Evolutionary conservation across 2,329 filamentous ascomycete species (phyloP).

Genomic region (Capronia americana): DNA sequence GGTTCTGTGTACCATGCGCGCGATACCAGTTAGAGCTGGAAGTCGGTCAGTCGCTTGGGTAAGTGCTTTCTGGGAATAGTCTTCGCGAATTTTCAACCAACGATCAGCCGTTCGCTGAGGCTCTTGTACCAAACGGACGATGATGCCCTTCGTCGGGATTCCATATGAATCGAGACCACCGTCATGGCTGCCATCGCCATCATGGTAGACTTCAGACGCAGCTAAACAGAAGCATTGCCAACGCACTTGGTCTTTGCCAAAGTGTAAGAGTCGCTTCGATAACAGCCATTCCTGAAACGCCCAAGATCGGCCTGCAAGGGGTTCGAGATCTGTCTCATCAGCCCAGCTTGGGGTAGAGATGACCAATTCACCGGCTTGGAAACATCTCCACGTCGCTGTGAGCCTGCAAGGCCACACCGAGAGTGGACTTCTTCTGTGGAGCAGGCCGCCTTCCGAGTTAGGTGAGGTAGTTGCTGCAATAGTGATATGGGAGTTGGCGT

Average conservation of each 20-base stretch:
- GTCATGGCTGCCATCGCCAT: background rate
- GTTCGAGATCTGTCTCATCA: slow-evolving; percentile 7
- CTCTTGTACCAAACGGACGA: background rate
- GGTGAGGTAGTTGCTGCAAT: slow-evolving; percentile 6
- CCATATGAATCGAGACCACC: background rate
- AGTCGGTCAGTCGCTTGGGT: background rate
- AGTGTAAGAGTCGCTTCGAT: slow-evolving; percentile 10
- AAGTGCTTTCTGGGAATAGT: slow-evolving; percentile 5
- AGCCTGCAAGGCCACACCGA: slow-evolving; percentile 8
- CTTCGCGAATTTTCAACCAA: slow-evolving; percentile 3
- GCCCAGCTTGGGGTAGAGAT: slow-evolving; percentile 6
- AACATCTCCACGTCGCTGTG: slow-evolving; percentile 5
- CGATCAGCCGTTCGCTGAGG: background rate
- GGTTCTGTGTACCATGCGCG: slow-evolving; percentile 1
- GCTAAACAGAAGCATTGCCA: slow-evolving; percentile 11
- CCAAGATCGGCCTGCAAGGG: slow-evolving; percentile 2
- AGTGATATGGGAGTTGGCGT: slow-evolving; percentile 6
- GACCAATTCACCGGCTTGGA: background rate
- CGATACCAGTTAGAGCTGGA: slow-evolving; percentile 5
- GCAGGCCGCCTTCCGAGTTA: slow-evolving; percentile 3
- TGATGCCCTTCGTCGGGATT: slow-evolving; percentile 3
- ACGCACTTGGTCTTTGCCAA: slow-evolving; percentile 11
- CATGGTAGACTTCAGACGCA: slow-evolving; percentile 3
- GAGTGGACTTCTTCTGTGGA: slow-evolving; percentile 1
- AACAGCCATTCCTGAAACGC: slow-evolving; percentile 8